phyloP scores from a whole-genome alignment of 495 filamentous ascomycete genomes.

The Penicillium subrubescens region DNA sequence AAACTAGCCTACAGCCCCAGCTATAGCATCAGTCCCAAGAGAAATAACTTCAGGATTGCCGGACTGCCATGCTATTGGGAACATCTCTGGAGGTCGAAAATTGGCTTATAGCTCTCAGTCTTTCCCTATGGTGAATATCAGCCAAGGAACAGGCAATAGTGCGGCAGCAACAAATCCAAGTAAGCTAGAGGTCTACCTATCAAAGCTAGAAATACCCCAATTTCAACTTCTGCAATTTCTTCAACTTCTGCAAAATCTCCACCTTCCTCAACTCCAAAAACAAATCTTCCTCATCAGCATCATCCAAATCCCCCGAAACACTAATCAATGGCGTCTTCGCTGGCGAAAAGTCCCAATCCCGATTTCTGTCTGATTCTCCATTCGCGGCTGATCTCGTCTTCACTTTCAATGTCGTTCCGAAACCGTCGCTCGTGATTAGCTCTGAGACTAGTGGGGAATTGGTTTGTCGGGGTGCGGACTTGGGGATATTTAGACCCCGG shows the following conservation, averaged over 20 bases:
- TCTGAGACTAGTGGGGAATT: conserved; percentile 13
- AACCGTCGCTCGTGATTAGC: not conserved
- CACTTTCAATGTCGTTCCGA: conserved; percentile 7
- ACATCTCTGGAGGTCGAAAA: too few relatives aligned
- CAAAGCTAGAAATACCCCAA: conserved; percentile 21
- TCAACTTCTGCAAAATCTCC: conserved; percentile 46
- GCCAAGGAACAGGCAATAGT: too few relatives aligned
- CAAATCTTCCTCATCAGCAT: conserved; percentile 46
- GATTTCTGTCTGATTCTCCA: not conserved
- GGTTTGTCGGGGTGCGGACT: not conserved
- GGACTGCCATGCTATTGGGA: too few relatives aligned
- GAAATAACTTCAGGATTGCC: too few relatives aligned
- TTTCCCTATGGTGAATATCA: too few relatives aligned
- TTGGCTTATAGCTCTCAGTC: too few relatives aligned
- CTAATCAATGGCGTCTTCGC: conserved; percentile 24
- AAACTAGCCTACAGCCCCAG: too few relatives aligned
- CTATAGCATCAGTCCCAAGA: too few relatives aligned
- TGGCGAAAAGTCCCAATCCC: conserved; percentile 15
- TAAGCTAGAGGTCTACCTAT: too few relatives aligned
- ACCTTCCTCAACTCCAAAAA: conserved; percentile 43
- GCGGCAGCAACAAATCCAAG: too few relatives aligned
- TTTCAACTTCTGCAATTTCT: conserved; percentile 36
- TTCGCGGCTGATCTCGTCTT: conserved; percentile 19
- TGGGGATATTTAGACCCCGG: not conserved
- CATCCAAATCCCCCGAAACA: conserved; percentile 36